Evolutionary conservation across 2,329 filamentous ascomycete species (phyloP).

Genomic region (Fonsecaea erecta): DNA sequence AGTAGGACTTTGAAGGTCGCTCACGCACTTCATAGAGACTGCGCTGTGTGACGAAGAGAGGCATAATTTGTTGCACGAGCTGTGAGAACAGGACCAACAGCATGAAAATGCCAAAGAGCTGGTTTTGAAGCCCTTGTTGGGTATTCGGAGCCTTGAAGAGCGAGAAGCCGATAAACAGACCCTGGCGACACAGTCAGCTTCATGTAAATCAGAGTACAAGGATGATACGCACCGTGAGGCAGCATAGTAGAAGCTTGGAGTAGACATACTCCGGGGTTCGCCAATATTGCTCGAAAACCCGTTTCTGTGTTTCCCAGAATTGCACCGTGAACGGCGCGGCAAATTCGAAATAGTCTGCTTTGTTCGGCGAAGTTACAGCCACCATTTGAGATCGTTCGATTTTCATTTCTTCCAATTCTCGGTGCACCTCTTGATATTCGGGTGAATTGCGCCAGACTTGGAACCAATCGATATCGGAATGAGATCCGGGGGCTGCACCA

Average conservation of each 20-base stretch:
- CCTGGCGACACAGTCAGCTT: constrained; percentile 41
- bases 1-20: constrained; percentile 71
- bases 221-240: constrained; percentile 47
- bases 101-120: constrained; percentile 39
- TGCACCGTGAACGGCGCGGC: constrained; percentile 74
- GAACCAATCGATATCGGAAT: constrained; percentile 71
- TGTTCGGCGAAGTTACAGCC: constrained; percentile 45
- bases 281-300: constrained; percentile 92
- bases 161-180: constrained; percentile 39
- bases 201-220: not conserved
- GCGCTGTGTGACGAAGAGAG: constrained; percentile 61
- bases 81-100: constrained; percentile 37
- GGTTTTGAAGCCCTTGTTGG: constrained; percentile 39
- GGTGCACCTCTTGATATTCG: constrained; percentile 61
- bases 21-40: constrained; percentile 65
- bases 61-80: constrained; percentile 58
- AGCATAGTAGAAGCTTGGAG: constrained; percentile 73
- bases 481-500: constrained; percentile 62
- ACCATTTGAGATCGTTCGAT: constrained; percentile 71
- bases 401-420: constrained; percentile 63
- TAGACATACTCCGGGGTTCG: constrained; percentile 82
- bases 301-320: constrained; percentile 67
- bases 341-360: constrained; percentile 67
- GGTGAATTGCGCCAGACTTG: constrained; percentile 63
- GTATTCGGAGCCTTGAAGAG: constrained; percentile 32